These are phyloP conservation scores for Hyaloscypha hepaticicola DNA, from an alignment of 495 filamentous ascomycete species.

Conservation along the genomic window DNA sequence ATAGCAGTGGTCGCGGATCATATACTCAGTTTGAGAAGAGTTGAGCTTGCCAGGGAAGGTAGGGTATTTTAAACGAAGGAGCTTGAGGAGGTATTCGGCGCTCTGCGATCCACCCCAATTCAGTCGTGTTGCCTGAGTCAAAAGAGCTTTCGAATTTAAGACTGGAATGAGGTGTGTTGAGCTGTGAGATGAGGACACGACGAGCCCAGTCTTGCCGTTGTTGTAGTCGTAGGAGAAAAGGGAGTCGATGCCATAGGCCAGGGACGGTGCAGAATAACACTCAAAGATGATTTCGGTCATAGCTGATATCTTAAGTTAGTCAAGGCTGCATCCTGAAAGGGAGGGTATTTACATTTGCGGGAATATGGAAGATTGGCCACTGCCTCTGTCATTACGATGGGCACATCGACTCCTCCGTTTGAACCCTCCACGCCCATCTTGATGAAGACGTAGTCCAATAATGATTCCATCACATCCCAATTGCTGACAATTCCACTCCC, in stretches of 20 bases:
- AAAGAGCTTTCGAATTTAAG: slow-evolving; percentile 75
- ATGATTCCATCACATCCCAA: slow-evolving; percentile 94
- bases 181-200: slow-evolving; percentile 88
- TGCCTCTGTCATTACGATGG: slow-evolving; percentile 94
- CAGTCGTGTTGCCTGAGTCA: slow-evolving; percentile 79
- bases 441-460: slow-evolving; percentile 88
- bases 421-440: slow-evolving; percentile 84
- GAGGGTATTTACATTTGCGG: slow-evolving; percentile 64
- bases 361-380: slow-evolving; percentile 87
- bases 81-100: slow-evolving; percentile 85
- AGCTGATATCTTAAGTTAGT: slow-evolving; percentile 46
- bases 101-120: slow-evolving; percentile 94
- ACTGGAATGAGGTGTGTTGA: slow-evolving; percentile 97
- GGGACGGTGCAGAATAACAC: slow-evolving; percentile 82
- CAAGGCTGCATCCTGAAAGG: background rate
- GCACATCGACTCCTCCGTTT: slow-evolving; percentile 71
- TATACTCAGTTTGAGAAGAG: slow-evolving; percentile 77
- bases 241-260: slow-evolving; percentile 92
- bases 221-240: slow-evolving; percentile 95
- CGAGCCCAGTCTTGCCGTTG: slow-evolving; percentile 79
- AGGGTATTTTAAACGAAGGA: slow-evolving; percentile 91
- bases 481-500: slow-evolving; percentile 89
- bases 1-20: slow-evolving; percentile 89
- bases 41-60: slow-evolving; percentile 82
- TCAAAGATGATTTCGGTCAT: slow-evolving; percentile 98